Evolutionary conservation across 768 basidiomycete species (phyloP), one percentile per base, ranked within the genome.

Genomic region (Imleria badia): DNA sequence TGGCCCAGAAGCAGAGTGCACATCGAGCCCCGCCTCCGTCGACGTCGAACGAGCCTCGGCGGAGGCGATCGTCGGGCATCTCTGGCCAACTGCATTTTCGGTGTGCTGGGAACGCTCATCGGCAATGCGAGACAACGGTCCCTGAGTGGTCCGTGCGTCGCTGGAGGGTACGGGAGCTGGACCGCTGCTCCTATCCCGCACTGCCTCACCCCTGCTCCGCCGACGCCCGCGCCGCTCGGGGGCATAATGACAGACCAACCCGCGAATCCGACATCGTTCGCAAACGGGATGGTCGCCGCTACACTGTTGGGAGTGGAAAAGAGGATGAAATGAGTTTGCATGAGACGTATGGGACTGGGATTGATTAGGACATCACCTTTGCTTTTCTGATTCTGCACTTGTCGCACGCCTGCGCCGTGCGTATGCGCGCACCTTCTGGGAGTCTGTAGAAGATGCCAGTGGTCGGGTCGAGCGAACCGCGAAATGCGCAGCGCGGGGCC

Each of bases 361-460:
- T 9, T 30, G 19, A n/a, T 15, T n/a, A 7, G 45, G 4, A 23
- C 77, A 44, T 15, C 60, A 88, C 87, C 78, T 90, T 91, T 30
- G 85, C 87, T 67, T 89, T 90, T 46, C 87, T 72, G 1, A 76
- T 76, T 14, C 88, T 79, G 66, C 88, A 89, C 65, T 86, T 86
- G 62, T 89, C 84, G 69, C 87, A 90, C 3, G 86, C 87, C 62
- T 89, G 87, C 0, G 83, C 82, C 0, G 88, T 89, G 46, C 87
- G 79, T 30, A 86, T 70, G 1, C 86, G 78, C 1, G 84, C 80
- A 52, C 85, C 82, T 59, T 87, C 84, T 1, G 82, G 78, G 1
- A n/a, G n/a, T 15, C 77, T 79, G 66, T 85, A 84, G 62, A 85
- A 86, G 40, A 86, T 79, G n/a, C 84, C 83, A 0, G 85, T 87